Evolutionary conservation across 768 basidiomycete genomes (phyloP).

Genomic region (Solioccasus polychromus): DNA sequence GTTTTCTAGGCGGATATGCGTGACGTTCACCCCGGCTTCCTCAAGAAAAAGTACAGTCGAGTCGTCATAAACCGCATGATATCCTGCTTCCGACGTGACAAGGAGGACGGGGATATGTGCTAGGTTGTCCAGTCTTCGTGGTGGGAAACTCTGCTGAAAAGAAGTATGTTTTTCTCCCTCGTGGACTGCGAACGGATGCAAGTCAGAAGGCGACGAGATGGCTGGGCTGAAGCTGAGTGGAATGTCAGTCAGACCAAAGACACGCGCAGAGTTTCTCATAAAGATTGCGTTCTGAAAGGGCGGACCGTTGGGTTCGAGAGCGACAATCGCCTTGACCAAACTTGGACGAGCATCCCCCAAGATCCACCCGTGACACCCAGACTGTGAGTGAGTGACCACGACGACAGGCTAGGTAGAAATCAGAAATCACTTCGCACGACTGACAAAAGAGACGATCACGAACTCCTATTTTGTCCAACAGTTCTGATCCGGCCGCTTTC

Average conservation of each 20-base stretch:
- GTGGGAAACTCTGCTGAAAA: constrained; percentile 42
- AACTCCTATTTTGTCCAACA: constrained; percentile 50
- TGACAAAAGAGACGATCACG: constrained; percentile 13
- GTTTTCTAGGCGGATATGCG: constrained; percentile 39
- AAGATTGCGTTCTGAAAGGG: constrained; percentile 44
- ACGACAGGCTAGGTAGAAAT: constrained; percentile 36
- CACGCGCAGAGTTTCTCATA: constrained; percentile 36
- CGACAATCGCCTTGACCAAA: constrained; percentile 44
- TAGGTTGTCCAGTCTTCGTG: constrained; percentile 42
- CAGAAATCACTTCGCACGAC: constrained; percentile 1
- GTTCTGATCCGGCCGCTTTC: constrained; percentile 38
- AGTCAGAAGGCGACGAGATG: constrained; percentile 36
- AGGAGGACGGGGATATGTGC: constrained; percentile 43
- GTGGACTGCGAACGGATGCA: constrained; percentile 29
- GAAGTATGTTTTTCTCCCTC: constrained; percentile 35
- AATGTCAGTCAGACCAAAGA: constrained; percentile 48
- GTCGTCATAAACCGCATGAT: constrained; percentile 47
- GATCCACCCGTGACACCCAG: constrained; percentile 48
- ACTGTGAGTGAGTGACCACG: constrained; percentile 51
- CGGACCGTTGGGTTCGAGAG: constrained; percentile 50
- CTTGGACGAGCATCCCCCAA: constrained; percentile 45
- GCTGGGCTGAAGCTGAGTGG: constrained; percentile 45
- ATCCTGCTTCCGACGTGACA: constrained; percentile 49
- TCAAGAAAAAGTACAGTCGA: constrained; percentile 43
- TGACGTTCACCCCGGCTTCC: constrained; percentile 44